Percentiles rank a stretch among this genome's conserved stretches.
Evolutionary conservation across 2,329 filamentous ascomycete genomes (phyloP).

Genomic region (Talaromyces sp.): DNA sequence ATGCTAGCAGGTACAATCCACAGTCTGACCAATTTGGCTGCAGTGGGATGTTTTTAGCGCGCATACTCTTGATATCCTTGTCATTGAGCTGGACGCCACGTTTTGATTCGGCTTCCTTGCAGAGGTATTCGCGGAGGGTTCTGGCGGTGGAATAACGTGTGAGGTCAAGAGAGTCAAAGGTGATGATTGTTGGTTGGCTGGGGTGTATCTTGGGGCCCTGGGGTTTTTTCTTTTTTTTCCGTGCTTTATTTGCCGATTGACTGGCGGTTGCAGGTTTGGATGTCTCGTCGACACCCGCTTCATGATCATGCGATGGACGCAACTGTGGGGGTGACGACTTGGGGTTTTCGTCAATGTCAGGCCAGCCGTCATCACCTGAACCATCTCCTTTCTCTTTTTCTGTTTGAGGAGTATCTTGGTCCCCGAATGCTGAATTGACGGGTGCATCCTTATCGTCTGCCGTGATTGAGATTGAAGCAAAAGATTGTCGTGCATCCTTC

Average conservation of each 20-base stretch:
- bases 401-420: no score
- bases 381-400: no score
- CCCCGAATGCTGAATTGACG: no score
- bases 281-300: neutral
- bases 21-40: slow-evolving; percentile 89
- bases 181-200: slow-evolving; percentile 72
- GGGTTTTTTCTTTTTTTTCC: slow-evolving; percentile 31
- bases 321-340: neutral
- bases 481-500: slow-evolving; percentile 25
- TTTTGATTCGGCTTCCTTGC: slow-evolving; percentile 70
- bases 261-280: slow-evolving; percentile 11
- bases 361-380: slow-evolving; percentile 22
- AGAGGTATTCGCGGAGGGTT: slow-evolving; percentile 75
- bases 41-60: slow-evolving; percentile 72
- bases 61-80: slow-evolving; percentile 62
- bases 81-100: slow-evolving; percentile 51
- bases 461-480: slow-evolving; percentile 30
- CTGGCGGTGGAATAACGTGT: slow-evolving; percentile 66
- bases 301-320: neutral
- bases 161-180: slow-evolving; percentile 79
- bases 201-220: slow-evolving; percentile 48
- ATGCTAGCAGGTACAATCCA: slow-evolving; percentile 82
- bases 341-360: slow-evolving; percentile 37
- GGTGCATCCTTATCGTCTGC: slow-evolving; percentile 6
- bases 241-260: slow-evolving; percentile 12